phyloP scores from a whole-genome alignment of 2,329 filamentous ascomycete species.

The Aspergillus brasiliensis region DNA sequence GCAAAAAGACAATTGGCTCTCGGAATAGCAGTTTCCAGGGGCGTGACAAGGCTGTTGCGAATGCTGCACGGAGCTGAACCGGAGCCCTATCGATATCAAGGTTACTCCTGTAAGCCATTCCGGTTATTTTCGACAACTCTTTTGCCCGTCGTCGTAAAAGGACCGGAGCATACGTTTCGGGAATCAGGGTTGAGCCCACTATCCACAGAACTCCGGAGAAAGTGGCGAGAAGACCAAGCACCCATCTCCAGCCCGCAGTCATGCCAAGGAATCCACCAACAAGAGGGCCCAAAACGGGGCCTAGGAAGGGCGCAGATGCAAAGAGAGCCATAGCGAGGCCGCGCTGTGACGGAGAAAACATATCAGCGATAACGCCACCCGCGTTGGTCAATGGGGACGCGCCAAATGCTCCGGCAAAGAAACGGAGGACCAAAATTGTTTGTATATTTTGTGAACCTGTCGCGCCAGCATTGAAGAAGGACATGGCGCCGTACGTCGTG shows the following conservation, averaged over 20 bases:
- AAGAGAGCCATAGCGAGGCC: constrained; percentile 66
- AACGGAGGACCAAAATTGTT: constrained; percentile 66
- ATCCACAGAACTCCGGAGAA: constrained; percentile 64
- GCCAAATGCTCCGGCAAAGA: constrained; percentile 66
- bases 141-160: constrained; percentile 54
- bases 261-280: constrained; percentile 68
- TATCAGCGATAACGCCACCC: constrained; percentile 64
- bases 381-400: constrained; percentile 64
- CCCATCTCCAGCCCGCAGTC: constrained; percentile 69
- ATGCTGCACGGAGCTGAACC: constrained; percentile 44
- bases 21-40: constrained; percentile 52
- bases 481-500: constrained; percentile 46
- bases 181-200: constrained; percentile 31
- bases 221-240: constrained; percentile 64
- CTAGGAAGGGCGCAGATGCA: constrained; percentile 67
- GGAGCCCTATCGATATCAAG: constrained; percentile 38
- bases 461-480: constrained; percentile 64
- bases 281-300: constrained; percentile 66
- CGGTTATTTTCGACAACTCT: constrained; percentile 51
- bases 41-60: constrained; percentile 52
- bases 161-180: constrained; percentile 52
- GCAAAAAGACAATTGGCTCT: constrained; percentile 55
- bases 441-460: constrained; percentile 60
- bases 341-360: constrained; percentile 57
- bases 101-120: constrained; percentile 50